Base-by-base conservation (phyloP, 2,329 filamentous ascomycete genomes). In the Ophiocordyceps polyrhachis-furcata region DNA sequence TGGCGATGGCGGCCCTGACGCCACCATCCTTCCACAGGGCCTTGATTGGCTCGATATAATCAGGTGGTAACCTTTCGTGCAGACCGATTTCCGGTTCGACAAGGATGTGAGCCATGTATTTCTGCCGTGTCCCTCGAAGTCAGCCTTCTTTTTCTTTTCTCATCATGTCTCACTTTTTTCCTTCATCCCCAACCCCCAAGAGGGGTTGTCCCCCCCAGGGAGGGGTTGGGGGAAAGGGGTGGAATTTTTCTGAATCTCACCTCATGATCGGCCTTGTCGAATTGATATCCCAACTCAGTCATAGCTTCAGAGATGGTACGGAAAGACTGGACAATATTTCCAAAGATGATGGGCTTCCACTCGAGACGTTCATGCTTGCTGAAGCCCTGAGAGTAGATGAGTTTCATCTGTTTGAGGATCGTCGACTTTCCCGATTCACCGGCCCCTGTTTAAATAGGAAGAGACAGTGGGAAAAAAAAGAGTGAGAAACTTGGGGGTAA, bases 281-380 rank as follows among this genome's bases (percentile, higher is more conserved):
- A 94, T 15, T 78, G 70, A 51, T 93, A 83, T 45, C 74, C 70
- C 56, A 93, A 77, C 55, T 93, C 81, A 48, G 81, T 73, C 88
- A 96, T 96, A 44, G 88, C 89, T 50, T 91, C 85, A 56, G 85
- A 74, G 51, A 95, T 82, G 53, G 88, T 78, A 60, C 88, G 85
- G 68, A 94, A 91, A 2, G 89, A 89, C 54, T 93, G 84, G 44
- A 95, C 71, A 51, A 96, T 74, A 62, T 98, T 98, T 63, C 81
- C 88, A 65, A 95, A 96, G 52, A 96, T 88, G 56, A 95, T 88
- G 15, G 87, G 83, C 54, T 91, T 87, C 74, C 86, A 93, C 69
- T 95, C 86, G 51, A 93, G 78, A 62, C 87, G 84, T 62, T 96
- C 91, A 51, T 76, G 79, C 56, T 84, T 83, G 57, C 79, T 85